Evolutionary conservation across 73 alveolate species (phyloP).

Genomic region (Paramecium sexaurelia): DNA sequence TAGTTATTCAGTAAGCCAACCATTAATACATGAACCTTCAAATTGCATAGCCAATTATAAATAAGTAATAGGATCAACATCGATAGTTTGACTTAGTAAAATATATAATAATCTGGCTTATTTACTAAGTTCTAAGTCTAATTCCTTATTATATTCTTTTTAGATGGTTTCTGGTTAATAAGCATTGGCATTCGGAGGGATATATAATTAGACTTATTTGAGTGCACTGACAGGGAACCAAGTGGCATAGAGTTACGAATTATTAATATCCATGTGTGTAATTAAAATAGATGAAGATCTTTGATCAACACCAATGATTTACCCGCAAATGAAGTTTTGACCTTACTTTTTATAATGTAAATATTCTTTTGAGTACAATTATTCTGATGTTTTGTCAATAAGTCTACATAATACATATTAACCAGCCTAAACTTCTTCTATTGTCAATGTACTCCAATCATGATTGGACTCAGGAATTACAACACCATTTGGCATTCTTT

Average conservation of each 20-base stretch:
- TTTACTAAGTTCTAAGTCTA: background rate
- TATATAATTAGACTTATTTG: conserved; percentile 7
- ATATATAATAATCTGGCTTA: background rate
- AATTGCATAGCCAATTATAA: background rate
- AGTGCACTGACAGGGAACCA: conserved; percentile 47
- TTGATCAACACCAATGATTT: conserved; percentile 68
- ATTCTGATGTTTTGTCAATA: conserved; percentile 55
- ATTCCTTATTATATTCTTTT: conserved; percentile 13
- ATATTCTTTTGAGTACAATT: conserved; percentile 32
- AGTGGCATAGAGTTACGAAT: background rate
- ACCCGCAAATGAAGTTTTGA: conserved; percentile 46
- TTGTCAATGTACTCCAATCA: conserved; percentile 87
- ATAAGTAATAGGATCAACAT: conserved; percentile 15
- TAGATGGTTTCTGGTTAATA: background rate
- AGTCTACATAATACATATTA: conserved; percentile 79
- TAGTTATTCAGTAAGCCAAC: conserved; percentile 20
- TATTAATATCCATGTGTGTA: conserved; percentile 42
- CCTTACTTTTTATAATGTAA: conserved; percentile 50
- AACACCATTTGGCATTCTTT: conserved; percentile 89
- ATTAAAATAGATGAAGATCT: conserved; percentile 62
- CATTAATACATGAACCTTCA: conserved; percentile 41
- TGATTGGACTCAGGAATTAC: conserved; percentile 85
- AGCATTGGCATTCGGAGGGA: background rate
- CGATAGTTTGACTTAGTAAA: background rate
- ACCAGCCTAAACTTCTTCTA: conserved; percentile 86